A percentile compares a stretch with the other conserved stretches of the same genome.
These are phyloP conservation scores for Inosperma sp. DNA, from an alignment of 768 basidiomycete species.

Conservation along the genomic window DNA sequence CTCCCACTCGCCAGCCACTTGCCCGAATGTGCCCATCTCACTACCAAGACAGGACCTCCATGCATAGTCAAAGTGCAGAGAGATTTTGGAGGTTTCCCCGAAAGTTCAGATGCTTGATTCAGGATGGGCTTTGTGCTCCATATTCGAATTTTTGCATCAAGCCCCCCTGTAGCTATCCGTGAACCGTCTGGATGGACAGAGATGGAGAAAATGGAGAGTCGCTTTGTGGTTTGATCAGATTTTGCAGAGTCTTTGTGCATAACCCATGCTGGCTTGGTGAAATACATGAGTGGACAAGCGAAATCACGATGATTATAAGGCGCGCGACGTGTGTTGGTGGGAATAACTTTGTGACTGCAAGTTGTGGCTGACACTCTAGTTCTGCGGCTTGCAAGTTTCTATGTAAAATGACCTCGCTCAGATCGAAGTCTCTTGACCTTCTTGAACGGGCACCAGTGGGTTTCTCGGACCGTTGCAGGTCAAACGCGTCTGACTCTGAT, in stretches of 20 bases:
- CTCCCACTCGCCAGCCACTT: slow-evolving; percentile 93
- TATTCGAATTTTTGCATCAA: slow-evolving; percentile 94
- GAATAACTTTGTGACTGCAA: too few relatives aligned
- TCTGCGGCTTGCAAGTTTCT: too few relatives aligned
- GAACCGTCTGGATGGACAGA: slow-evolving; percentile 95
- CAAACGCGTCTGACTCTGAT: too few relatives aligned
- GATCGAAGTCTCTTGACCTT: too few relatives aligned
- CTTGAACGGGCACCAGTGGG: too few relatives aligned
- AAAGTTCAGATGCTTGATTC: slow-evolving; percentile 59
- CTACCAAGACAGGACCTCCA: slow-evolving; percentile 85
- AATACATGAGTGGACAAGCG: slow-evolving; percentile 55
- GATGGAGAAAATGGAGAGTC: slow-evolving; percentile 84
- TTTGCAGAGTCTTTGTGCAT: slow-evolving; percentile 73
- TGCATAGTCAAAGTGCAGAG: slow-evolving; percentile 92
- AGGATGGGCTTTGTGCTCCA: slow-evolving; percentile 97
- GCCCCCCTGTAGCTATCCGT: slow-evolving; percentile 93
- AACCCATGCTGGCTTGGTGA: slow-evolving; percentile 88
- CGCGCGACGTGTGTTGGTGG: too few relatives aligned
- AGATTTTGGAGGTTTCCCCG: slow-evolving; percentile 75
- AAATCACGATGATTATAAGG: background rate
- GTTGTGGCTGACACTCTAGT: too few relatives aligned
- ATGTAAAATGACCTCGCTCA: too few relatives aligned
- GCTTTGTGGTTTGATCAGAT: slow-evolving; percentile 56
- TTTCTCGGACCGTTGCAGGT: too few relatives aligned
- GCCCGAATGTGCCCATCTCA: slow-evolving; percentile 93